Evolutionary conservation across 139 green algal genomes (phyloP), one percentile per base, ranked within the genome.

Genomic region (Chlamydomonas incerta): DNA sequence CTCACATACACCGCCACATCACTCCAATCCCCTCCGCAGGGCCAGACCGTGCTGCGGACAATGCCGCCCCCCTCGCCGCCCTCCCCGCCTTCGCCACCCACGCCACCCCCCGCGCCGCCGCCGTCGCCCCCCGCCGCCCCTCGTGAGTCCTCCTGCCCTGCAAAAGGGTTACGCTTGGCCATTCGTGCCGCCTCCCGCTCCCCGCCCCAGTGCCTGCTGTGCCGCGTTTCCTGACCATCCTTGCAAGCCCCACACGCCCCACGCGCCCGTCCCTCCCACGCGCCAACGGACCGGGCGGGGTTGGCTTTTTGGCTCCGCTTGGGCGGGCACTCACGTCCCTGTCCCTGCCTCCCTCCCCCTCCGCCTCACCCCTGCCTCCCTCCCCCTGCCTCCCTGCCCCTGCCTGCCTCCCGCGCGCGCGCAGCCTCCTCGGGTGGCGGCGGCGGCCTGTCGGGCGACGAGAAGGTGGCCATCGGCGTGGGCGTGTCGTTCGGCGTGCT

Each of bases 391-490:
- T 60, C 13, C 28, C 28, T 8, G 46, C 28, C 33, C 26, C 72
- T 29, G 34, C 18, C 29, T 20, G 4, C 46, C 10, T 31, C 72
- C 23, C 29, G 23, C 47, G 2, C 20, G 28, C 47, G 4, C 70
- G 23, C 24, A 76, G 70, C 13, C 35, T 55, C 35, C 24, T 35
- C 13, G 35, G 68, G 35, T 35, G 68, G 68, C 68, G 14, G 68
- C 71, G 69, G 52, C 46, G 74, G 74, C 11, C 58, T 72, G 18
- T 73, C 3, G 28, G 60, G 62, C 62, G 35, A 83, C 15, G 62
- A 83, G 28, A 62, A 73, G 62, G 76, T 72, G 62, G 76, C 76
- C 15, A 63, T 83, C 55, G 76, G 76, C 15, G 76, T 83, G 29
- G 76, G 76, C 18, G 20, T 83, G 55, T 50, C 62, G 1, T 83